Evolutionary conservation across 75 land plant species (phyloP).

Genomic region (Pinus albicaulis): DNA sequence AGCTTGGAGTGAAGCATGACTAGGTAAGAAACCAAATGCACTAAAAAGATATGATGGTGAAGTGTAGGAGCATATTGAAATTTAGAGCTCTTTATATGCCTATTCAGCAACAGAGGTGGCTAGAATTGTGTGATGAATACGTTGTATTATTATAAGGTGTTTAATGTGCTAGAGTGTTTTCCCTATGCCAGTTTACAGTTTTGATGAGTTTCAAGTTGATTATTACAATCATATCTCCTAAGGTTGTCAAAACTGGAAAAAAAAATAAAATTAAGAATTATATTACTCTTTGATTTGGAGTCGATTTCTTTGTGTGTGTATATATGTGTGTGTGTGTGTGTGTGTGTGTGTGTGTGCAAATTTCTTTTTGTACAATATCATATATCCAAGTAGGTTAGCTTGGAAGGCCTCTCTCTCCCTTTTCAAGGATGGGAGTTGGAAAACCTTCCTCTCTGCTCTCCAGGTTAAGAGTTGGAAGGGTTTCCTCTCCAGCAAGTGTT

Average conservation of each 20-base stretch:
- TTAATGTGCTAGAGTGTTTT: too few relatives aligned
- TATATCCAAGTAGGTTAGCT: too few relatives aligned
- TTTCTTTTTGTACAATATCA: too few relatives aligned
- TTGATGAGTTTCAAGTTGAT: too few relatives aligned
- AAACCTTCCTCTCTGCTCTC: slow-evolving; percentile 3
- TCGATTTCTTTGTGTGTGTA: too few relatives aligned
- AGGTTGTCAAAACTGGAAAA: too few relatives aligned
- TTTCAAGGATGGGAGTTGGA: slow-evolving; percentile 11
- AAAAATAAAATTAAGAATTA: too few relatives aligned
- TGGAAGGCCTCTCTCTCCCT: slow-evolving; percentile 18
- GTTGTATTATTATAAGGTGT: not conserved
- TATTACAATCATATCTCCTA: too few relatives aligned
- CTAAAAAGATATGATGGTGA: slow-evolving; percentile 11
- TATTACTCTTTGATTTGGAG: too few relatives aligned
- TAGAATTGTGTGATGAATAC: not conserved
- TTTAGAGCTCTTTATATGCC: not conserved
- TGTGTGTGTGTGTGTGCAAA: too few relatives aligned
- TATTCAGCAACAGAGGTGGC: not conserved
- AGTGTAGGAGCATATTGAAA: not conserved
- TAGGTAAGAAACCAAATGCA: slow-evolving; percentile 61
- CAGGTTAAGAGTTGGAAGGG: slow-evolving; percentile 13
- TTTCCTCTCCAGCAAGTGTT: slow-evolving; percentile 11
- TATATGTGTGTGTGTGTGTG: too few relatives aligned
- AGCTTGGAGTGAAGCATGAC: slow-evolving; percentile 86
- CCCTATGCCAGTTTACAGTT: too few relatives aligned